These are phyloP conservation scores for Aureobasidium sp. DNA, from an alignment of 2,329 filamentous ascomycete species.

Conservation along the genomic window DNA sequence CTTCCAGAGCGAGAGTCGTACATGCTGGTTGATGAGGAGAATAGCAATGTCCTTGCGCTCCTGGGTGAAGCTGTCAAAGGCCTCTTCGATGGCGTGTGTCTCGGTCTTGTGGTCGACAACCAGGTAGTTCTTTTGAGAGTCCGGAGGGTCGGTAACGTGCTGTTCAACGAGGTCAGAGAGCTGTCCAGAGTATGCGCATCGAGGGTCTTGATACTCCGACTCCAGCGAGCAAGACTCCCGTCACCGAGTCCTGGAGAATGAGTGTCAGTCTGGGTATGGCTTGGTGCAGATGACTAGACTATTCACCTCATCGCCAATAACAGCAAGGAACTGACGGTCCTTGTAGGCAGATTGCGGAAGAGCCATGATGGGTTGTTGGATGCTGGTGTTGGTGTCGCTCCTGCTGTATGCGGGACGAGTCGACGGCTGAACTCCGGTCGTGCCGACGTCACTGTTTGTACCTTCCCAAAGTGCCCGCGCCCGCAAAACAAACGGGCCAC, in stretches of 20 bases:
- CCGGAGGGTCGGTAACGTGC: constrained; percentile 86
- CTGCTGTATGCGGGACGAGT: background rate
- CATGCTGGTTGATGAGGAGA: constrained; percentile 95
- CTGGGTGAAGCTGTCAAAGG: constrained; percentile 82
- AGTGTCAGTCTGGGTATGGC: background rate
- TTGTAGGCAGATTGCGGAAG: constrained; percentile 54
- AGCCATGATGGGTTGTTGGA: constrained; percentile 43
- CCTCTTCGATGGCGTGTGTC: constrained; percentile 74
- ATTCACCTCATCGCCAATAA: constrained; percentile 84
- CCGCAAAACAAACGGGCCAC: background rate
- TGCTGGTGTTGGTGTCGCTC: background rate
- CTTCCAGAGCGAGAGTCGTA: constrained; percentile 37
- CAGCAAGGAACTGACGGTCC: constrained; percentile 91
- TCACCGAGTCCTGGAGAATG: constrained; percentile 76
- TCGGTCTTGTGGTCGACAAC: constrained; percentile 95
- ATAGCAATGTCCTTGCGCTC: constrained; percentile 96
- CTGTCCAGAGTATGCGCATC: too few species aligned
- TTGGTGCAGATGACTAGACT: constrained; percentile 22
- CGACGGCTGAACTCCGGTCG: background rate
- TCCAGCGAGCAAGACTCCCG: constrained; percentile 86
- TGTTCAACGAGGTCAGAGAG: constrained; percentile 31
- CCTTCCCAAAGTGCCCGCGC: background rate
- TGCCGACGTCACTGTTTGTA: constrained; percentile 13
- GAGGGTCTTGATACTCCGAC: constrained; percentile 63
- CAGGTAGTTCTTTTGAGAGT: constrained; percentile 94